phyloP scores from a whole-genome alignment of 2,329 filamentous ascomycete species.

The Xylaria arbuscula region DNA sequence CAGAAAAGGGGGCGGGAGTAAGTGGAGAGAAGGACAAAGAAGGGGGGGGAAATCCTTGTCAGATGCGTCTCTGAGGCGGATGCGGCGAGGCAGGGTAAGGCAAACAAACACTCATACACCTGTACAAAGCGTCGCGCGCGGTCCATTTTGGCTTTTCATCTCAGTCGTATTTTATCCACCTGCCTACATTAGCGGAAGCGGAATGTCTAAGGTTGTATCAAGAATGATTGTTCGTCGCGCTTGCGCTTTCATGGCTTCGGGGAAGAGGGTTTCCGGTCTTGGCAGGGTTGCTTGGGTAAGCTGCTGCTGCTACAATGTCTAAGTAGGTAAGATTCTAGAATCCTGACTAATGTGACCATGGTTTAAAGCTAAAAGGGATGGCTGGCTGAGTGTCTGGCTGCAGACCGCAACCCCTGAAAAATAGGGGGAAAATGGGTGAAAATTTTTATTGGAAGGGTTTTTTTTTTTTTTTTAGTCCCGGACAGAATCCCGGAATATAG shows the following conservation, averaged over 20 bases:
- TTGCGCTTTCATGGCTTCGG: background rate
- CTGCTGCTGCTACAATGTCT: background rate
- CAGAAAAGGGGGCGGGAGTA: background rate
- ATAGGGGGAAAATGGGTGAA: background rate
- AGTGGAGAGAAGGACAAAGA: background rate
- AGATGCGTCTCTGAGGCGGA: background rate
- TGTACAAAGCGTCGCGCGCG: slow-evolving; percentile 1
- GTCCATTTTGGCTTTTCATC: too few relatives aligned
- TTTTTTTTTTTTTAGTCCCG: background rate
- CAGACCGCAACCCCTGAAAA: background rate
- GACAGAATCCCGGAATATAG: background rate
- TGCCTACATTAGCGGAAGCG: background rate
- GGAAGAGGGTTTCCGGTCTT: background rate
- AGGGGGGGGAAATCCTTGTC: background rate
- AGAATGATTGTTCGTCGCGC: background rate
- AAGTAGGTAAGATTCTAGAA: background rate
- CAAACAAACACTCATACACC: slow-evolving; percentile 24
- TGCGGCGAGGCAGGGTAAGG: background rate
- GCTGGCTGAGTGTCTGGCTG: background rate
- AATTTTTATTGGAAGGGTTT: background rate
- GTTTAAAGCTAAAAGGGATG: too few relatives aligned
- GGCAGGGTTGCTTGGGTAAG: background rate
- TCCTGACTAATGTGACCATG: background rate
- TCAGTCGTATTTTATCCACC: too few relatives aligned
- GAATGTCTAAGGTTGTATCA: background rate